These are phyloP conservation scores for Geotrichum klebahnii DNA, from an alignment of 1,139 yeast genomes.

Conservation along the genomic window DNA sequence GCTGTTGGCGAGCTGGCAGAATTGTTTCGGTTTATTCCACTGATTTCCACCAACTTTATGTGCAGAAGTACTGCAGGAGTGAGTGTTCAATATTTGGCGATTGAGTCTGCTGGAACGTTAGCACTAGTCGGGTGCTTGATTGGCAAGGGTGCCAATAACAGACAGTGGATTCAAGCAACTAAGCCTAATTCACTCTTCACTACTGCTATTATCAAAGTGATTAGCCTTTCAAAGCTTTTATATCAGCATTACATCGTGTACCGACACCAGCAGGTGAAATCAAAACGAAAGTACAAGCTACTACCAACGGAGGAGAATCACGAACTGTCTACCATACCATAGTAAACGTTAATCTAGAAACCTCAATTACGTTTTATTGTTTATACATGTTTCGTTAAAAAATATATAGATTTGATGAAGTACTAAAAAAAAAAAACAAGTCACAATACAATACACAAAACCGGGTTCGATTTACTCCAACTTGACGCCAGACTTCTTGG, in stretches of 20 bases:
- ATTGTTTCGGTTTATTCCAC: slow-evolving; percentile 23
- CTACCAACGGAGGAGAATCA: not conserved
- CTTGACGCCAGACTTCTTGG: slow-evolving; percentile 82
- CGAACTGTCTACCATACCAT: not conserved
- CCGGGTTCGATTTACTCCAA: slow-evolving; percentile 57
- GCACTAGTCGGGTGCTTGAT: slow-evolving; percentile 5
- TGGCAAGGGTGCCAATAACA: not conserved
- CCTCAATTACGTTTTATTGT: not conserved
- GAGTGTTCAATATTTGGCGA: not conserved
- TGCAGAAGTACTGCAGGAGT: slow-evolving; percentile 21
- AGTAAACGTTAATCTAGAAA: not conserved
- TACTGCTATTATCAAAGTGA: slow-evolving; percentile 2
- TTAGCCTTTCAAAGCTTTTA: not conserved
- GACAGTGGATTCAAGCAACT: slow-evolving; percentile 5
- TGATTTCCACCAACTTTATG: slow-evolving; percentile 25
- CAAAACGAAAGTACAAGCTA: not conserved
- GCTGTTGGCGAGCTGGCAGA: slow-evolving; percentile 22
- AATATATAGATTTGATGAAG: not conserved
- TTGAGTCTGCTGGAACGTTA: slow-evolving; percentile 9
- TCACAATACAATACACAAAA: not conserved
- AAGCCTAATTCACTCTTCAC: slow-evolving; percentile 17
- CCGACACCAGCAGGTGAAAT: slow-evolving; percentile 7
- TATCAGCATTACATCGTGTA: slow-evolving; percentile 12
- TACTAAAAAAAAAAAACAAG: not conserved
- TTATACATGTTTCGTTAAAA: slow-evolving; percentile 8